Evolutionary conservation across 441 rosid species (phyloP), one percentile per base, ranked within the genome.

Genomic region (Gossypium gossypioides): DNA sequence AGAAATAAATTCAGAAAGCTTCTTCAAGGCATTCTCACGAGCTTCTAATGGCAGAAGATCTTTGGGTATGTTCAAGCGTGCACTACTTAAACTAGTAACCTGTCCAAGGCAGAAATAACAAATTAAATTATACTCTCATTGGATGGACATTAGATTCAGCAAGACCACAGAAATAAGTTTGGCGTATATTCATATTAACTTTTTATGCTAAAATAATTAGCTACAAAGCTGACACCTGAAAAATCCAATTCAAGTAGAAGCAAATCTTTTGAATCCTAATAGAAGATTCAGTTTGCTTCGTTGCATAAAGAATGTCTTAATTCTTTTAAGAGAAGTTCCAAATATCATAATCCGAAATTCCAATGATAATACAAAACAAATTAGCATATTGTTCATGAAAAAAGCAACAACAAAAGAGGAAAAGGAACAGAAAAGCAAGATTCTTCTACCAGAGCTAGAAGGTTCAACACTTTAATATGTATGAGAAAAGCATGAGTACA

Each of bases 1-100:
- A 63, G 90, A 83, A 57, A 95, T 90, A 76, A 92, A 87, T 91
- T 92, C 95, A 15, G 83, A 80, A 66, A 90, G 89, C 75, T 85
- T 84, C 84, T 95, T 95, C 72, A 92, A 76, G 72, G 97, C 91
- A 85, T 92, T 95, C 75, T 89, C 97, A 69, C 99, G 85, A 79
- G 93, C 91, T 85, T 89, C 95, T 75, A 88, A 63, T 6, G 96
- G 90, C 82, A 92, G 77, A 80, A 91, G 96, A 76, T 95, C 97
- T 79, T 89, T 89, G 50, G 93, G 77, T 83, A 95, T 85, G 72
- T 86, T 79, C 82, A 92, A 80, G 62, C 94, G 86, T 61, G 92
- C 96, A 78, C 91, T 87, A 74, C 99, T 95, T 80, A 95, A 78
- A 76, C 82, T 81, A 64, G 80, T 75, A 68, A 95, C 86, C 99